Evolutionary conservation across 1,284 basidiomycete genomes (phyloP), one percentile per base, ranked within the genome.

Genomic region (Rhodotorula sp.): DNA sequence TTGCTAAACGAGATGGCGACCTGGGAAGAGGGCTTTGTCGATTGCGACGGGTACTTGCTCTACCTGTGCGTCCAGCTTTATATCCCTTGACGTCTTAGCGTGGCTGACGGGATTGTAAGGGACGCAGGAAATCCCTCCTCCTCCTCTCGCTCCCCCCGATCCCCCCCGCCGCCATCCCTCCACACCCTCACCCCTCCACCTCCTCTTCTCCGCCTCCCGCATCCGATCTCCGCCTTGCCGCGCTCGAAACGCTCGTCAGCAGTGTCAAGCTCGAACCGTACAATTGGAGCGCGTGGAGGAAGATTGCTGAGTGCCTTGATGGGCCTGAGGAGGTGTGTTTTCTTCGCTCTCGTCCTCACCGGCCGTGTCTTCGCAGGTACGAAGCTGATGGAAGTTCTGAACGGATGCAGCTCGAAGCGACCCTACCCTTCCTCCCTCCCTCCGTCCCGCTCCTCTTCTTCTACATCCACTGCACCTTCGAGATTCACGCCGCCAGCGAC

Each of bases 281-380:
- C 88, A 98, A 98, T 79, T 99, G 96, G 95, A 91, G 91, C 34
- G 85, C 89, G 7, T 99, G 96, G 95, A 83, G 86, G 28, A 85
- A 93, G 64, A 83, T 97, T 28, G 87, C 87, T 2, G 87, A 87
- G 62, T 89, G 92, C 76, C 85, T 96, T 37, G 87, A 89, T 47
- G 92, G 94, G 70, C 87, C 87, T n/a, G 92, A 94, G 81, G 92
- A 94, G 87, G 94, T 94, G 51, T 60, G 81, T n/a, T n/a, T n/a
- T n/a, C n/a, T n/a, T n/a, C n/a, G n/a, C n/a, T n/a, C n/a, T n/a
- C n/a, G n/a, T n/a, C n/a, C n/a, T n/a, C n/a, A n/a, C n/a, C n/a
- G n/a, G n/a, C n/a, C n/a, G n/a, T n/a, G n/a, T n/a, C n/a, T n/a
- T n/a, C n/a, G n/a, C n/a, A n/a, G n/a, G n/a, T n/a, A n/a, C n/a